These are phyloP conservation scores for Cladochytrium replicatum DNA, from an alignment of 192 early-diverging fungal species.

Conservation along the genomic window DNA sequence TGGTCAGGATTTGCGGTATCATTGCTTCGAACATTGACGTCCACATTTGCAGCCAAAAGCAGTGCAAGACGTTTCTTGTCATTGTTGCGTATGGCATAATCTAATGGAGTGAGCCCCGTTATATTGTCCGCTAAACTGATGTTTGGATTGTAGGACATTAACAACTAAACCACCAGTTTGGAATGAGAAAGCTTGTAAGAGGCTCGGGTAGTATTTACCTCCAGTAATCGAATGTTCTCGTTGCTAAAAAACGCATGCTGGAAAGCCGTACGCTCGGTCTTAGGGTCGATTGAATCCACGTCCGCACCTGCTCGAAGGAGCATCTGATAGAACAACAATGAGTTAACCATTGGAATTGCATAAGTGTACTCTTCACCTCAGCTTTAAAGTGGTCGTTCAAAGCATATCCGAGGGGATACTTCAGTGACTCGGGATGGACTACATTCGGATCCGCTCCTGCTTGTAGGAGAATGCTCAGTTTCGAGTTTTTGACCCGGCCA, in stretches of 20 bases:
- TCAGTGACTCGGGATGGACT: constrained; percentile 3
- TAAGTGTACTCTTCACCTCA: constrained; percentile 1
- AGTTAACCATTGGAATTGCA: too few relatives aligned
- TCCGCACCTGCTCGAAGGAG: too few relatives aligned
- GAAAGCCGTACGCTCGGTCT: constrained; percentile 9
- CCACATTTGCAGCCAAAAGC: constrained; percentile 20
- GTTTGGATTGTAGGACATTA: constrained; percentile 10
- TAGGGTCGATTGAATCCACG: constrained; percentile 18
- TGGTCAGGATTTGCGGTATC: constrained; percentile 6
- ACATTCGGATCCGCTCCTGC: constrained; percentile 15
- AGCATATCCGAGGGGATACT: constrained; percentile 5
- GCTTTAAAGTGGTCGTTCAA: constrained; percentile 1
- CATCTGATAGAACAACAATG: too few relatives aligned
- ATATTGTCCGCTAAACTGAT: constrained; percentile 23
- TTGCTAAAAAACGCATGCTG: constrained; percentile 13
- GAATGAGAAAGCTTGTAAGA: too few relatives aligned
- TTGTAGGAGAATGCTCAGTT: background rate
- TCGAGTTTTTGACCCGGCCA: constrained; percentile 4
- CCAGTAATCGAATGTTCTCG: constrained; percentile 5
- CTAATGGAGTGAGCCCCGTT: constrained; percentile 28
- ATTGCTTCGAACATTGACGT: constrained; percentile 26
- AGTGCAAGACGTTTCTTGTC: constrained; percentile 20
- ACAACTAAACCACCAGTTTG: background rate
- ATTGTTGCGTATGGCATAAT: constrained; percentile 25
- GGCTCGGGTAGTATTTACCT: too few relatives aligned